These are phyloP conservation scores for Plantago major DNA, from an alignment of 257 asterid species.

Conservation along the genomic window DNA sequence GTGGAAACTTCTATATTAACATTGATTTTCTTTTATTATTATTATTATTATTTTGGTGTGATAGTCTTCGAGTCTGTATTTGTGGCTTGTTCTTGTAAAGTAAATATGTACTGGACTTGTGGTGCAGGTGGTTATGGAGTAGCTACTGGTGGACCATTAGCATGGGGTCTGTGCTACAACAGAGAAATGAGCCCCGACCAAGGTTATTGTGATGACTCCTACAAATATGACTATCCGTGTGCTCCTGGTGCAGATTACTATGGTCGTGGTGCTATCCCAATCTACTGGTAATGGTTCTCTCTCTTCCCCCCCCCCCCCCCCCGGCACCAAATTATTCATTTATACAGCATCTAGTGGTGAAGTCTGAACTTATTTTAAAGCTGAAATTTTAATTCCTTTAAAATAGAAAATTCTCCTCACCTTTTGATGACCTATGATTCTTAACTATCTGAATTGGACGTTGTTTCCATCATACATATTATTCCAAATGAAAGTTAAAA, in stretches of 20 bases:
- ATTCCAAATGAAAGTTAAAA: too few relatives aligned
- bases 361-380: too few relatives aligned
- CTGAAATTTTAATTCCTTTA: too few relatives aligned
- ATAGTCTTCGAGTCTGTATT: too few relatives aligned
- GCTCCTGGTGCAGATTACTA: constrained; percentile 71
- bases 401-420: not conserved
- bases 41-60: too few relatives aligned
- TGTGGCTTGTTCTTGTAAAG: too few relatives aligned
- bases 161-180: constrained; percentile 93
- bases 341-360: not conserved
- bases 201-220: constrained; percentile 40
- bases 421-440: not conserved
- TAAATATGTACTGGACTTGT: not conserved
- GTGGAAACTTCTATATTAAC: too few relatives aligned
- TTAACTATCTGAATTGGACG: not conserved
- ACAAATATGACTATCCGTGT: constrained; percentile 55
- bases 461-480: too few relatives aligned
- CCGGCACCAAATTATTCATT: too few relatives aligned
- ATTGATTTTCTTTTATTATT: too few relatives aligned
- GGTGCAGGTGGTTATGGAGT: constrained; percentile 81
- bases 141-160: constrained; percentile 82
- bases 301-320: too few relatives aligned
- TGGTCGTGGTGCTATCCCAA: constrained; percentile 90
- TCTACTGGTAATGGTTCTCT: constrained; percentile 57
- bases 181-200: constrained; percentile 59